Base-by-base conservation (phyloP, 768 basidiomycete genomes). In the Termitomyces sp. region DNA sequence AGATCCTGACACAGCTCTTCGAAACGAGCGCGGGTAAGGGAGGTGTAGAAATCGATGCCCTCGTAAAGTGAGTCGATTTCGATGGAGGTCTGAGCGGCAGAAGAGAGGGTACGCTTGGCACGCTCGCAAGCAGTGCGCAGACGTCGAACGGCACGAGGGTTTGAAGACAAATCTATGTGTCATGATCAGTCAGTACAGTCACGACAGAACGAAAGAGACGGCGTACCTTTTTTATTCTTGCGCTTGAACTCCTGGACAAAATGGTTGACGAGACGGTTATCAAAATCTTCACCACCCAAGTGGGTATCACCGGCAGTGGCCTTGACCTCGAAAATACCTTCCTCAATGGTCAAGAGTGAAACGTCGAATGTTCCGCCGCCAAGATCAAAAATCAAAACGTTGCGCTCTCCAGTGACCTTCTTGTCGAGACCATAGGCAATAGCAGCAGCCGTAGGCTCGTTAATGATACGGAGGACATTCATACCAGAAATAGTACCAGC, bases 351-450 rank as follows among this genome's bases (percentile, higher is more conserved):
- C 60, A 98, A 77, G 57, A 98, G 90, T 31, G 94, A 96, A 36
- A 96, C 94, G 86, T 97, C 94, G 74, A 96, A 98, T 37, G 95
- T 97, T 79, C 94, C 95, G 79, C 95, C 95, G 61, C 94, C 95
- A 41, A 98, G 88, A 81, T 98, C 95, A 78, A 97, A 98, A 72
- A 98, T 96, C 69, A 98, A 84, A 65, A 98, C 94, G 70, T 97
- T 96, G 60, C 90, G 88, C 76, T 98, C 95, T 63, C 90, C 88
- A 31, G 72, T 71, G 58, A 90, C 86, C 76, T 96, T 92, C 79
- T 94, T 94, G 79, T 98, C 95, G 53, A 98, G 91, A 78, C 95
- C 95, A 76, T 98, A 98, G 36, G 95, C 95, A 68, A 98, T 98
- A 62, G 95, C 95, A 53, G 96, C 96, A 41, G 96, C 96, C 47